phyloP scores from a whole-genome alignment of 1,284 basidiomycete species.

The Gastroboletus turbinatus region DNA sequence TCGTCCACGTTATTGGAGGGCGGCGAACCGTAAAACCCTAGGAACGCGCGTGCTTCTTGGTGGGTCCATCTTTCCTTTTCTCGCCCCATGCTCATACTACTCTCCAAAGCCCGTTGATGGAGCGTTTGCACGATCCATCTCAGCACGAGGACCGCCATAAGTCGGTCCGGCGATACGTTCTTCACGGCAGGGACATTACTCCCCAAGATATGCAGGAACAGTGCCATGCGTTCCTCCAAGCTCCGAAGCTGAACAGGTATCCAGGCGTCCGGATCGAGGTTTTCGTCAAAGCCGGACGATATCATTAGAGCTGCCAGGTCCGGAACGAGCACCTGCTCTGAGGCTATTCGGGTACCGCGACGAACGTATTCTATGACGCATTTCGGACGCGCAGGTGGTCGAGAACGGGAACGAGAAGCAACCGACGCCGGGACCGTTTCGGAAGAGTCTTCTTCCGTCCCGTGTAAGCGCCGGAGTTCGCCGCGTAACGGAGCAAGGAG shows the following conservation, averaged over 20 bases:
- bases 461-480: conserved; percentile 58
- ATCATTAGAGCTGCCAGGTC: conserved; percentile 47
- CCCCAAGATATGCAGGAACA: conserved; percentile 57
- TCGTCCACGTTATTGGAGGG: not conserved
- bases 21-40: conserved; percentile 39
- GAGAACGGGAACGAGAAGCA: conserved; percentile 34
- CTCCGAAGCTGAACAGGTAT: conserved; percentile 47
- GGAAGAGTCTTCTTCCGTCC: conserved; percentile 21
- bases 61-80: conserved; percentile 69
- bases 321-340: conserved; percentile 55
- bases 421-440: conserved; percentile 30
- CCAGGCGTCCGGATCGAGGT: conserved; percentile 29
- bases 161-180: conserved; percentile 43
- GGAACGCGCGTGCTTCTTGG: conserved; percentile 62
- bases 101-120: conserved; percentile 49
- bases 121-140: conserved; percentile 59
- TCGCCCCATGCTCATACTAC: conserved; percentile 47
- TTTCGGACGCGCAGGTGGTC: conserved; percentile 34
- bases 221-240: conserved; percentile 50
- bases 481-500: conserved; percentile 67
- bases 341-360: conserved; percentile 63
- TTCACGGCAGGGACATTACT: conserved; percentile 55
- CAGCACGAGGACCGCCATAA: conserved; percentile 53
- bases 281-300: conserved; percentile 35
- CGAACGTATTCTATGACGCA: conserved; percentile 69